Evolutionary conservation across 768 basidiomycete genomes (phyloP).

Genomic region (Glaciozyma antarctica): DNA sequence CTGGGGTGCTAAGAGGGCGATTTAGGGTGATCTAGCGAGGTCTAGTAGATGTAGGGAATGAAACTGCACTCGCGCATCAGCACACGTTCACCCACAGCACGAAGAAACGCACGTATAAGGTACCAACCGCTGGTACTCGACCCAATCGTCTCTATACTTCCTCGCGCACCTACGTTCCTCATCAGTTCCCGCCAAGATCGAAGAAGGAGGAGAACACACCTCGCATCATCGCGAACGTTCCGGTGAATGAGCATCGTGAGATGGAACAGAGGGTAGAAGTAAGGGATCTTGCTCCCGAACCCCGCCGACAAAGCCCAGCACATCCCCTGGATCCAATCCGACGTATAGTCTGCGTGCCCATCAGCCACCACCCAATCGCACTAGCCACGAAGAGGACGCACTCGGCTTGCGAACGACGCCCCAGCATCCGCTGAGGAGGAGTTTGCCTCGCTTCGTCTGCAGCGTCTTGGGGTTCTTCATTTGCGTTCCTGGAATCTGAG

Average conservation of each 20-base stretch:
- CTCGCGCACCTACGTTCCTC: constrained; percentile 26
- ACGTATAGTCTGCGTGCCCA: constrained; percentile 66
- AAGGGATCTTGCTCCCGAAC: constrained; percentile 58
- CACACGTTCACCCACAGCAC: too few species aligned
- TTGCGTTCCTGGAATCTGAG: constrained; percentile 73
- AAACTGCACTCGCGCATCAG: constrained; percentile 1
- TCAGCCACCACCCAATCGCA: background rate
- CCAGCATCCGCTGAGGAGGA: constrained; percentile 92
- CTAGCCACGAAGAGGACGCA: constrained; percentile 39
- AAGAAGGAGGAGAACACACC: constrained; percentile 45
- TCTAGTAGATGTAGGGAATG: constrained; percentile 23
- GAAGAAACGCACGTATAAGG: constrained; percentile 21
- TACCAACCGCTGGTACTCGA: constrained; percentile 23
- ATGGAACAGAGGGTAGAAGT: constrained; percentile 96
- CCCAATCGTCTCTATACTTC: constrained; percentile 36
- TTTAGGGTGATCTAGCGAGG: too few species aligned
- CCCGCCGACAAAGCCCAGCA: constrained; percentile 31
- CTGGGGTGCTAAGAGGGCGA: too few species aligned
- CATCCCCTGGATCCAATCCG: constrained; percentile 51
- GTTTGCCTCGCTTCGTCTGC: constrained; percentile 85
- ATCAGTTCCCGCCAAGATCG: background rate
- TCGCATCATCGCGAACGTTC: constrained; percentile 85
- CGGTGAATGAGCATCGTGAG: constrained; percentile 84
- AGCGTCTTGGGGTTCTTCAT: constrained; percentile 81
- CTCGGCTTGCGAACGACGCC: constrained; percentile 76